Evolutionary conservation across 108 stramenopile species (phyloP), one percentile per base, ranked within the genome.

Genomic region (Cyclotella cryptica): DNA sequence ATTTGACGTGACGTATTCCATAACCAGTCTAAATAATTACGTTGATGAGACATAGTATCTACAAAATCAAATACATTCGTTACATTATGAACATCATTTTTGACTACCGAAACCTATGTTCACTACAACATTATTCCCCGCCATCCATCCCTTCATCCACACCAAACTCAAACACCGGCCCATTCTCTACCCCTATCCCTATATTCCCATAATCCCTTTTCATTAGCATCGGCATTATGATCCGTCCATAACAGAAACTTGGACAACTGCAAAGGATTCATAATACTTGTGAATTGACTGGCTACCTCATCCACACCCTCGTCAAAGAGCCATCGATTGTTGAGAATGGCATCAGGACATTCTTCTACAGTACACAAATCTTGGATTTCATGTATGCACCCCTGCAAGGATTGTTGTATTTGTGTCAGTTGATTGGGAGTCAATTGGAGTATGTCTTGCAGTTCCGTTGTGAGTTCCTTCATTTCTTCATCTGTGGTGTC

Each of bases 201-300:
- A 72, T 83, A 61, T 84, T 79, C 8, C 91, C 90, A 67, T 87
- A 88, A 70, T 96, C 92, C 28, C 69, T 90, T 86, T 66, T 96
- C 95, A 45, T 93, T 88, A 19, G 90, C 84, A 67, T 96, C 95
- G 45, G 85, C 86, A 84, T 96, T 96, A 71, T 88, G 77, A 80
- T 96, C 95, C 10, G 89, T 82, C 95, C 95, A 96, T 30, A 93
- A 74, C 39, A 96, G 69, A 72, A 96, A 91, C 71, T 96, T 96
- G 46, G 88, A 89, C 17, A 92, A 57, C 79, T 96, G 95, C 49
- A 89, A 89, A 49, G 90, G 87, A 86, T 96, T 92, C 70, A 96
- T 68, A 66, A 96, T 92, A 22, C 75, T 64, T 24, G 87, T 92
- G 72, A 95, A 91, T 65, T 91, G 92, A 65, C 86, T 76, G 2